Base-by-base conservation (phyloP, 768 basidiomycete genomes). In the Phanerochaete sordida region DNA sequence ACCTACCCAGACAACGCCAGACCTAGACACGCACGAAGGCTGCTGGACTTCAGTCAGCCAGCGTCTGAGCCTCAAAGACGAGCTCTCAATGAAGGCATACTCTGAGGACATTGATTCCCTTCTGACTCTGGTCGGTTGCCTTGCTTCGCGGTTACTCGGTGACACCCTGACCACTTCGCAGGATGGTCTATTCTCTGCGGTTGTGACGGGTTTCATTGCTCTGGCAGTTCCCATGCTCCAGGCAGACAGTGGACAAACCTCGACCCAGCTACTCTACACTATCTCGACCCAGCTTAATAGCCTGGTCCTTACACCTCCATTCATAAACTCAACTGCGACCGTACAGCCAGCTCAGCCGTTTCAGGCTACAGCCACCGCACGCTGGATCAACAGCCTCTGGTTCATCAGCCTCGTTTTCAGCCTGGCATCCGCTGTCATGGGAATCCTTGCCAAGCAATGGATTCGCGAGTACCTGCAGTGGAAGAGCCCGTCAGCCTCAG, bases 361-460 rank as follows among this genome's bases (percentile, higher is more conserved):
- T 23, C 7, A 13, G 26, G 47, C 57, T 12, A 27, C 57, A 16
- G 3, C 31, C 11, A 16, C 47, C n/a, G 45, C 57, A 1, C 30
- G 33, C 8, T 50, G 57, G 44, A 27, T 61, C 7, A 61, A 61
- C 37, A 44, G 23, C 5, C 47, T 61, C 8, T 61, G 60, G 60
- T 57, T 61, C 54, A 12, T 45, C 27, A 61, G 60, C 24, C 35
- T 61, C 2, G 2, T 61, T 12, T 35, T 54, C 35, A 61, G 60
- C 46, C 55, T 61, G 13, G 31, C 37, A 13, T 35, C 33, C 6
- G 55, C 60, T 12, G 45, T 45, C 9, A 7, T 61, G 5, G 60
- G 59, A 45, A 60, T 60, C 12, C 52, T 55, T 1, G 59, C 28
- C n/a, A 54, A 55, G 39, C 59, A 60, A 24, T 60, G 59, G 59